phyloP scores from a whole-genome alignment of 805 yeast genomes.

The Clavispora vitiphila region DNA sequence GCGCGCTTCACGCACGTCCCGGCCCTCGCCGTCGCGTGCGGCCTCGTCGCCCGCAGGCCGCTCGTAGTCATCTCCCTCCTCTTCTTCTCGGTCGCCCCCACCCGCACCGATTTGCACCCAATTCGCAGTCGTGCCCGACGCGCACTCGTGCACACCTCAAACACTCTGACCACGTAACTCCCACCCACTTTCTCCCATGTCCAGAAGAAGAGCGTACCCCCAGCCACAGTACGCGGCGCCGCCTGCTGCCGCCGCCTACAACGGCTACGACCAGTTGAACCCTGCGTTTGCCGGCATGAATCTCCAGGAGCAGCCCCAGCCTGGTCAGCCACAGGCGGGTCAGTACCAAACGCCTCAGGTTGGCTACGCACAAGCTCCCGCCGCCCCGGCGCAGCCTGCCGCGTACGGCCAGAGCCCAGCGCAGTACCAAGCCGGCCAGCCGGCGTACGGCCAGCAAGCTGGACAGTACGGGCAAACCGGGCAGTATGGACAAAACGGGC shows the following conservation, averaged over 20 bases:
- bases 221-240: slow-evolving; percentile 39
- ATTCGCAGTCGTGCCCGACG: background rate
- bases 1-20: no score
- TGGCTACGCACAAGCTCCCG: no score
- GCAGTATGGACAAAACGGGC: background rate
- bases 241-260: slow-evolving; percentile 12
- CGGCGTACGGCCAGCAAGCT: background rate
- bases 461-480: slow-evolving; percentile 3
- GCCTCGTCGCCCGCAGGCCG: no score
- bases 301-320: slow-evolving; percentile 12
- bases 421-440: no score
- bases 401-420: no score
- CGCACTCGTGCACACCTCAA: background rate
- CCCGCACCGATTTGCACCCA: no score
- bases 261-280: slow-evolving; percentile 27
- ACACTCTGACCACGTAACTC: slow-evolving; percentile 4
- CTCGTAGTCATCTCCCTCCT: no score
- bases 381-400: no score
- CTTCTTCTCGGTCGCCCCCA: no score
- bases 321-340: no score
- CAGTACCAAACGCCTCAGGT: no score
- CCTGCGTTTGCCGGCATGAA: slow-evolving; percentile 31
- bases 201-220: slow-evolving; percentile 46
- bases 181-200: slow-evolving; percentile 18
- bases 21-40: no score